These are phyloP conservation scores for Solanum chacoense DNA, from an alignment of 305 asterid genomes.

Conservation along the genomic window DNA sequence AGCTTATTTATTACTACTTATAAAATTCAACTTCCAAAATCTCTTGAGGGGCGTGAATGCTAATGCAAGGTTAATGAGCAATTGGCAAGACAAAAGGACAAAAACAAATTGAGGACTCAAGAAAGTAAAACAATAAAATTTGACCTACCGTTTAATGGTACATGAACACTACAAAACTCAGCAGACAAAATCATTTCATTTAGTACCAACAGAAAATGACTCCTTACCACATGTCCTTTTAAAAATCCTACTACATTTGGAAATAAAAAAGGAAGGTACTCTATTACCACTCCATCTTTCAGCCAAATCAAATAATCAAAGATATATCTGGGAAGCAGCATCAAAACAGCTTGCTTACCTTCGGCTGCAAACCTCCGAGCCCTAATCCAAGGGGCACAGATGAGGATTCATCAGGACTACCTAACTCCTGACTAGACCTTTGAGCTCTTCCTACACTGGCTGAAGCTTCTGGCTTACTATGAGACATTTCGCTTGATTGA, in stretches of 20 bases:
- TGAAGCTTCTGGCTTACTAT: background rate
- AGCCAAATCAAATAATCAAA: background rate
- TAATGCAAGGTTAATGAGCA: background rate
- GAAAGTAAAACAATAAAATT: background rate
- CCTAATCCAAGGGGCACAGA: slow-evolving; percentile 74
- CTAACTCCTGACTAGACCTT: slow-evolving; percentile 20
- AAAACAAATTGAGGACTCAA: background rate
- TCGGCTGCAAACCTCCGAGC: slow-evolving; percentile 63
- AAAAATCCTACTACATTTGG: background rate
- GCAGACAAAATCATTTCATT: background rate
- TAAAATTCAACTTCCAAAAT: background rate
- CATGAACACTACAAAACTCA: background rate
- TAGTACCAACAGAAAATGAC: background rate
- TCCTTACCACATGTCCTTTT: background rate
- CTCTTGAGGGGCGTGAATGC: background rate
- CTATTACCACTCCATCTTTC: background rate
- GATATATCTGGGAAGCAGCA: background rate
- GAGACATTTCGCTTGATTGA: slow-evolving; percentile 9
- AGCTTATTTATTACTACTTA: background rate
- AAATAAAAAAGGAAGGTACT: background rate
- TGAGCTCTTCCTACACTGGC: slow-evolving; percentile 16
- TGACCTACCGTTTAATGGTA: background rate
- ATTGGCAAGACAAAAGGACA: background rate
- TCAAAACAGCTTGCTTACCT: slow-evolving; percentile 29
- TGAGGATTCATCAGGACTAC: slow-evolving; percentile 29